Conservation (phyloP, 2,329 filamentous ascomycete species). For the Trichoderma pleuroti region DNA sequence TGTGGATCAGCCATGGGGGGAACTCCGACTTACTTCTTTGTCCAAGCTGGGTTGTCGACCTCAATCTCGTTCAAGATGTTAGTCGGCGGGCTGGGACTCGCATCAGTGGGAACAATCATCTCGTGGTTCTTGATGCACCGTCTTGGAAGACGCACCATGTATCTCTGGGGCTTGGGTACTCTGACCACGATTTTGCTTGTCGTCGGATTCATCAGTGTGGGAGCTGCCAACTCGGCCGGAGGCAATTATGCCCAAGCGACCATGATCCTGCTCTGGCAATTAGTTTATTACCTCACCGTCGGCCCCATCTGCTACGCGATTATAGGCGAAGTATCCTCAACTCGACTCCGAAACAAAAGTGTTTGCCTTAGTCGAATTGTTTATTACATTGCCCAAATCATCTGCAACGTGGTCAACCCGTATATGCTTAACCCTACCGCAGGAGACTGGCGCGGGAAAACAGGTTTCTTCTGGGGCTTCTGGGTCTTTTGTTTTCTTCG, state of each 20-base stretch:
- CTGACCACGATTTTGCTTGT: constrained; percentile 34
- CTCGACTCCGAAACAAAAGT: constrained; percentile 37
- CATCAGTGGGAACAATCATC: constrained; percentile 25
- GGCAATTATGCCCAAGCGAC: constrained; percentile 32
- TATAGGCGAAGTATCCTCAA: constrained; percentile 37
- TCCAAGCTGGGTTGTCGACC: constrained; percentile 38
- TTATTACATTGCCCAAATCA: constrained; percentile 25
- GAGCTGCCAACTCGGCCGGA: constrained; percentile 19
- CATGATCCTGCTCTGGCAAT: constrained; percentile 40
- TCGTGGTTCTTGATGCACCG: constrained; percentile 39
- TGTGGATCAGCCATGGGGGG: constrained; percentile 22
- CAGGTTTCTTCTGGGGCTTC: background rate
- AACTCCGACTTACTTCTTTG: constrained; percentile 40
- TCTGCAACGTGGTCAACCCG: constrained; percentile 28
- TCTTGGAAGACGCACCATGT: constrained; percentile 39
- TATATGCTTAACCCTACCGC: constrained; percentile 30
- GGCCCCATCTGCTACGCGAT: constrained; percentile 42
- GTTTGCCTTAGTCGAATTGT: constrained; percentile 36
- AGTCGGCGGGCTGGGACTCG: constrained; percentile 26
- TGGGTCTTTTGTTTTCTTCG: constrained; percentile 44
- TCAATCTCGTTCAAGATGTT: constrained; percentile 37
- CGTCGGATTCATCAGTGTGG: constrained; percentile 32
- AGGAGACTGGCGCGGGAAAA: constrained; percentile 29
- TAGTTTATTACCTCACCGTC: constrained; percentile 38
- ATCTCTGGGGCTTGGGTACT: constrained; percentile 32